Base-by-base conservation (phyloP, 306 rosid species). In the Cyclanthera cordifolia region DNA sequence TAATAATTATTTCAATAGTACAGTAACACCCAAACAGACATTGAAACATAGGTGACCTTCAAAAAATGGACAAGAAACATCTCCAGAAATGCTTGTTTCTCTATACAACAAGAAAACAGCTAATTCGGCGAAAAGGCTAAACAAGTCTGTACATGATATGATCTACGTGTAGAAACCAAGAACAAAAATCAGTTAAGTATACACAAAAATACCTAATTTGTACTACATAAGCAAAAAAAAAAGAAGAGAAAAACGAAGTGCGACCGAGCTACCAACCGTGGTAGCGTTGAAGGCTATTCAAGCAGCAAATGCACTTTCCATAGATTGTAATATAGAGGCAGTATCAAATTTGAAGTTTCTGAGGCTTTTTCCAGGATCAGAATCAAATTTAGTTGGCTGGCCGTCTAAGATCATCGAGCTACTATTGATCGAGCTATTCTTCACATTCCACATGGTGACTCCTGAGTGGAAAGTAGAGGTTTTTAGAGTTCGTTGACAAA, bases 381-480 rank as follows among this genome's bases (percentile, higher is more conserved):
- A 60, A 72, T 93, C 96, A 8, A 81, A 74, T 73, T 77, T 84
- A 20, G 74, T 70, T 14, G 82, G 53, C 66, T 86, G 96, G 91
- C 52, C 79, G 63, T 89, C 95, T 14, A 69, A 72, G 23, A 80
- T 4, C 39, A 73, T 69, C 74, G 75, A 79, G 79, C 84, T 80
- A 61, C 54, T 86, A 75, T 95, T 90, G 11, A 23, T 79, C 4
- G 86, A 87, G 73, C 74, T 60, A 79, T 73, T 85, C 78, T 88
- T 93, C 7, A 91, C 94, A 72, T 83, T 93, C 96, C 96, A 93
- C 70, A 90, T 85, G 28, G 79, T 77, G 55, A 87, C 67, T 72
- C 91, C 99, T 93, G 17, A 11, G 75, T 23, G 51, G 19, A 14
- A 24, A 64, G 52, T 0, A 24, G 24, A 13, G 24, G n/a, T 43